Conservation (phyloP, 768 basidiomycete species). For the Cystoderma amianthinum region DNA sequence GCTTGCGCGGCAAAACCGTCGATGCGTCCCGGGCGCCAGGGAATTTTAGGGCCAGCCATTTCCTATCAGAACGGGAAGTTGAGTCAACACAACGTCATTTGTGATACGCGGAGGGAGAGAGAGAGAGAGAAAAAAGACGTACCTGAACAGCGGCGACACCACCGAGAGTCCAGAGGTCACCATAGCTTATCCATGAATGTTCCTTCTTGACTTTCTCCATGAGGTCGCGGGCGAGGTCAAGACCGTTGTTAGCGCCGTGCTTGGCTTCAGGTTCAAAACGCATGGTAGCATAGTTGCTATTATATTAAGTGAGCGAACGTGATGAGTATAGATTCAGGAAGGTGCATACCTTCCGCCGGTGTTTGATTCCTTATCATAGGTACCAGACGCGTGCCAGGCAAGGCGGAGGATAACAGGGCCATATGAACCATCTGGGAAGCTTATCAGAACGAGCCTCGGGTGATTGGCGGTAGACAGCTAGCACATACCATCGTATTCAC, state of each 20-base stretch:
- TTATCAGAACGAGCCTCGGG: slow-evolving; percentile 7
- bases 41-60: slow-evolving; percentile 87
- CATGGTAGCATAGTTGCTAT: slow-evolving; percentile 97
- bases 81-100: background rate
- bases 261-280: slow-evolving; percentile 85
- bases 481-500: slow-evolving; percentile 83
- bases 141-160: slow-evolving; percentile 86
- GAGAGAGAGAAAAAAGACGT: too few relatives aligned
- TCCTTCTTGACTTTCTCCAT: slow-evolving; percentile 87
- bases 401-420: slow-evolving; percentile 85
- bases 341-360: slow-evolving; percentile 70
- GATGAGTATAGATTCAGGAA: slow-evolving; percentile 2
- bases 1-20: slow-evolving; percentile 73
- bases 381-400: slow-evolving; percentile 93
- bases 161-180: slow-evolving; percentile 94
- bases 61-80: slow-evolving; percentile 42
- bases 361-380: slow-evolving; percentile 74
- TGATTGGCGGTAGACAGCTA: background rate
- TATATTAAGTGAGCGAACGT: slow-evolving; percentile 7
- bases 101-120: background rate
- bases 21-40: slow-evolving; percentile 90
- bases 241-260: slow-evolving; percentile 81
- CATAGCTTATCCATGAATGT: slow-evolving; percentile 92
- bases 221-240: slow-evolving; percentile 70
- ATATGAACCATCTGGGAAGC: slow-evolving; percentile 69